A percentile compares a stretch with the other conserved stretches of the same genome.
phyloP scores from a whole-genome alignment of 768 basidiomycete species.

The Neoboletus subvelutipes region DNA sequence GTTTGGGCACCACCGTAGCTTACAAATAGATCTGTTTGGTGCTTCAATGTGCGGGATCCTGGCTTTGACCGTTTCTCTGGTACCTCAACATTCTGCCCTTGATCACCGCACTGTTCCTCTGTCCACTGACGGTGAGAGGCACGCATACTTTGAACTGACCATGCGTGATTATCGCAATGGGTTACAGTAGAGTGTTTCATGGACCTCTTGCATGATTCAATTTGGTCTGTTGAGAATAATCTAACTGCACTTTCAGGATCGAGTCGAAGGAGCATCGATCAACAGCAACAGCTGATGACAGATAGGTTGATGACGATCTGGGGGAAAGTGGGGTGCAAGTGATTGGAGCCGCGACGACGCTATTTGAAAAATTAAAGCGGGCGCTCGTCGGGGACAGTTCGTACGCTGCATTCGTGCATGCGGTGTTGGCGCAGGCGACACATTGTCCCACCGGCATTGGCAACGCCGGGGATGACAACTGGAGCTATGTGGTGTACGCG shows the following conservation, averaged over 20 bases:
- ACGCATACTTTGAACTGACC: not conserved
- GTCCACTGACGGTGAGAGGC: not conserved
- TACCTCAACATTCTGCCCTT: no score
- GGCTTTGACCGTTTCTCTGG: no score
- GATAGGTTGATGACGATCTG: conserved; percentile 66
- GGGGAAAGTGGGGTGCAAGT: conserved; percentile 76
- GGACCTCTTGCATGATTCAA: no score
- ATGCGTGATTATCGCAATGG: not conserved
- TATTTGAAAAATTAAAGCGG: no score
- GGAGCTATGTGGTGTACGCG: conserved; percentile 74
- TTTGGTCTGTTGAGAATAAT: no score
- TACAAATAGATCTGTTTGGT: no score
- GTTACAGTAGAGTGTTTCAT: not conserved
- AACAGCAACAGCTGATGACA: no score
- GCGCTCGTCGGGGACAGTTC: no score
- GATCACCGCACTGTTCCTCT: not conserved
- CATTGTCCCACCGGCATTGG: no score
- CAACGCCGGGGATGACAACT: no score
- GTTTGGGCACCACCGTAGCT: no score
- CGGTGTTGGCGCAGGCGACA: conserved; percentile 58
- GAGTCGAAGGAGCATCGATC: conserved; percentile 26
- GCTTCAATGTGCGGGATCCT: no score
- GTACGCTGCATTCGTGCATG: conserved; percentile 71
- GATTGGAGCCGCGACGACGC: conserved; percentile 60
- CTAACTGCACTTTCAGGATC: not conserved